Evolutionary conservation across 768 basidiomycete genomes (phyloP).

Genomic region (Collybia sordida): DNA sequence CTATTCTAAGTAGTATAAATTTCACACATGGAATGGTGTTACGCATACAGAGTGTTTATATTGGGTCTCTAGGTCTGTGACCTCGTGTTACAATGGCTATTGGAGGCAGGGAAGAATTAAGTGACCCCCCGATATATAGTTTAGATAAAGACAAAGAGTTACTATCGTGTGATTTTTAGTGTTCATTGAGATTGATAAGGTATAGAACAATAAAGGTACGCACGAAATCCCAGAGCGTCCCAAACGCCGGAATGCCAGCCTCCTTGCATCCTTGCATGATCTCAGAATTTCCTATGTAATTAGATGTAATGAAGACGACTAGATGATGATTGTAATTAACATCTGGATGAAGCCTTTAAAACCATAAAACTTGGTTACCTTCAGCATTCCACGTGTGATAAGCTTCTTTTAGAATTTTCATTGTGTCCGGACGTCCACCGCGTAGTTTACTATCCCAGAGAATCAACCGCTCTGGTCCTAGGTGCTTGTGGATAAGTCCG

Average conservation of each 20-base stretch:
- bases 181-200: too few relatives aligned
- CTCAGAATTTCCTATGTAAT: constrained; percentile 74
- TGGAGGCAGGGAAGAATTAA: not conserved
- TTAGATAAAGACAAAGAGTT: too few relatives aligned
- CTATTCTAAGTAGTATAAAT: too few relatives aligned
- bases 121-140: too few relatives aligned
- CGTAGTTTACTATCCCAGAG: constrained; percentile 79
- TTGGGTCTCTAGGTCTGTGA: too few relatives aligned
- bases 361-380: constrained; percentile 31
- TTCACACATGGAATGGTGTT: too few relatives aligned
- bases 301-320: constrained; percentile 87
- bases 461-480: constrained; percentile 70
- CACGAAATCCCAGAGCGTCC: constrained; percentile 72
- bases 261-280: constrained; percentile 79
- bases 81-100: too few relatives aligned
- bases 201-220: constrained; percentile 13
- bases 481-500: constrained; percentile 66
- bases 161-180: too few relatives aligned
- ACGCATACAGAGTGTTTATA: too few relatives aligned
- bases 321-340: constrained; percentile 2
- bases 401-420: constrained; percentile 71
- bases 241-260: constrained; percentile 65
- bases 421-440: constrained; percentile 74
- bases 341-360: constrained; percentile 1
- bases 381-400: constrained; percentile 74